Evolutionary conservation across 1,284 basidiomycete species (phyloP).

Genomic region (Psilocybe mexicana): DNA sequence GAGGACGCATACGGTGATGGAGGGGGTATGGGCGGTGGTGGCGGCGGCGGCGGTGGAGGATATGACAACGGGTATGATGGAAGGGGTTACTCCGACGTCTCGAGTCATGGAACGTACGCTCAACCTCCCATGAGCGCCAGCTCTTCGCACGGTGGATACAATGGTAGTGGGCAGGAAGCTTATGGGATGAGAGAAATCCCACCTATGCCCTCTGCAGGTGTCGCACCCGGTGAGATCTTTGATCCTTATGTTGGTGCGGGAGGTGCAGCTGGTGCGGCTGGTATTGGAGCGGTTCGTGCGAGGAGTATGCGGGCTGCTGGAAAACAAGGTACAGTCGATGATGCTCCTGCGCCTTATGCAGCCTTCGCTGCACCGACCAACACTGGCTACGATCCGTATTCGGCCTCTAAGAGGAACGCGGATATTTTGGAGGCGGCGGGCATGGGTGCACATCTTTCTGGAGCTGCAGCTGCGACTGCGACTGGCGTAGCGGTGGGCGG

Average conservation of each 20-base stretch:
- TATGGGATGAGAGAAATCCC: constrained; percentile 59
- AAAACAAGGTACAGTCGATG: constrained; percentile 22
- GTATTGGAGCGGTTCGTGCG: constrained; percentile 34
- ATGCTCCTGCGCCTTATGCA: constrained; percentile 47
- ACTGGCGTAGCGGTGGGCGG: constrained; percentile 19
- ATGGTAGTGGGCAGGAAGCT: constrained; percentile 23
- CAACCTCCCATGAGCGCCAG: constrained; percentile 47
- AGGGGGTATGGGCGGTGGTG: constrained; percentile 22
- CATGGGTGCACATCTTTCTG: constrained; percentile 24
- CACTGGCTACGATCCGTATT: constrained; percentile 7
- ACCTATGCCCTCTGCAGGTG: constrained; percentile 32
- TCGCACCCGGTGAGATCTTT: constrained; percentile 3
- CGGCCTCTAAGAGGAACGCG: constrained; percentile 10
- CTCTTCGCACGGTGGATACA: constrained; percentile 17
- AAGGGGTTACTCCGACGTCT: constrained; percentile 55
- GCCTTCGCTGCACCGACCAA: constrained; percentile 41
- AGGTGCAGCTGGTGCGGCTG: constrained; percentile 36
- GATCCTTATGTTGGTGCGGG: constrained; percentile 27
- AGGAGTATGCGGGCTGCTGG: constrained; percentile 4
- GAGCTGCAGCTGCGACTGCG: constrained; percentile 19
- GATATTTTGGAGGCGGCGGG: constrained; percentile 28
- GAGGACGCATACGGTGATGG: constrained; percentile 40
- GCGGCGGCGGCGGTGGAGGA: constrained; percentile 23
- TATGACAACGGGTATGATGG: constrained; percentile 19
- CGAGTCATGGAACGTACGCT: constrained; percentile 58